Evolutionary conservation across 331 rosid genomes (phyloP).

Genomic region (Acacia concinna): DNA sequence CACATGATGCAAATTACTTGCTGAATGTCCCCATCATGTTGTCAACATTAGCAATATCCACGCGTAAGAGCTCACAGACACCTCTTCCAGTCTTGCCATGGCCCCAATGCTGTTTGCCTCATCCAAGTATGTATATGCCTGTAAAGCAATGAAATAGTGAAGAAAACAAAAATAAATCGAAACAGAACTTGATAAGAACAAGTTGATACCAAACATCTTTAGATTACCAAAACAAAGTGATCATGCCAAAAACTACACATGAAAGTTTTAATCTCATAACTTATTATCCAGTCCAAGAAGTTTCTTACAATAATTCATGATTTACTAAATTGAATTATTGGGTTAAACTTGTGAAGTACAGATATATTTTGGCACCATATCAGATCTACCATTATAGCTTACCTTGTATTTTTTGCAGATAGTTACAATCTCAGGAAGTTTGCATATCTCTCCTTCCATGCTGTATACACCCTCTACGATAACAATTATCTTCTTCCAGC

Average conservation of each 20-base stretch:
- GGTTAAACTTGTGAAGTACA: background rate
- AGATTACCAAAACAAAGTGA: background rate
- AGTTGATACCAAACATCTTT: background rate
- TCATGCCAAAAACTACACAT: background rate
- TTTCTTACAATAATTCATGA: background rate
- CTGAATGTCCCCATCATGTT: conserved; percentile 98
- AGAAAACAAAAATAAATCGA: background rate
- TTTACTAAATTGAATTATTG: background rate
- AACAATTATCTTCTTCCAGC: conserved; percentile 9
- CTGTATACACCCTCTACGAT: conserved; percentile 9
- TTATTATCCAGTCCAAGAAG: background rate
- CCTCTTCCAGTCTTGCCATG: conserved; percentile 90
- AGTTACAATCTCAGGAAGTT: background rate
- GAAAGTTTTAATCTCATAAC: background rate
- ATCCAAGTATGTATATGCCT: conserved; percentile 69
- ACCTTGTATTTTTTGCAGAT: conserved; percentile 12
- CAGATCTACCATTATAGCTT: background rate
- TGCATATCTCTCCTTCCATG: conserved; percentile 10
- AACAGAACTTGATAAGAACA: conserved; percentile 4
- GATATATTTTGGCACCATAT: background rate
- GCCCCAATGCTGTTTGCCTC: conserved; percentile 99
- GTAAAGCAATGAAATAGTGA: background rate
- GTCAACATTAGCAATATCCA: conserved; percentile 80
- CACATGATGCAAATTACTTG: conserved; percentile 92
- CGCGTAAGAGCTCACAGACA: conserved; percentile 91